Base-by-base conservation (phyloP, 1,284 basidiomycete species). In the Schizophyllum amplum region DNA sequence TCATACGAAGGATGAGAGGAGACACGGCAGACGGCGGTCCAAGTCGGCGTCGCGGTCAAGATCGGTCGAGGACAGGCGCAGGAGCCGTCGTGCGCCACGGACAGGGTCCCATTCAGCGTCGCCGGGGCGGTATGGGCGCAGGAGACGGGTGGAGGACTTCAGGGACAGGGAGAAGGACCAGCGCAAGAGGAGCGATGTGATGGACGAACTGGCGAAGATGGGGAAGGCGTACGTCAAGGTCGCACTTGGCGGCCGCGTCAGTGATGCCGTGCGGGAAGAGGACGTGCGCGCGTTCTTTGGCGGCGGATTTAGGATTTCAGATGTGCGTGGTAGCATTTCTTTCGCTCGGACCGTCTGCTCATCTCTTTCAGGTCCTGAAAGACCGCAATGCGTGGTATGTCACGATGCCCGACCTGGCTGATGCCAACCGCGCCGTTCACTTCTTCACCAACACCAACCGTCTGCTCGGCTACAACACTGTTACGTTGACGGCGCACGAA, bases 301-400 rank as follows among this genome's bases (percentile, higher is more conserved):
- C 22, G 33, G 33, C 11, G 81, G 76, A 48, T 87, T 89, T 68
- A 74, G 80, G 58, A 75, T 86, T 42, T 84, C 89, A 57, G 78
- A 80, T 75, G 86, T 87, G 68, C 63, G 82, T 67, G 27, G n/a
- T n/a, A 54, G 51, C 33, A 22, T 54, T 55, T 57, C 48, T 56
- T 50, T 24, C 15, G 58, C 54, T 27, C 54, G 27, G 55, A 47
- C 47, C 53, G 47, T 58, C 24, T 47, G 49, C 26, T 53, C 49
- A 46, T 25, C 13, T 33, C 47, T 42, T 51, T 51, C 51, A 88
- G 85, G 73, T 90, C 24, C 71, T 90, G 1, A 80, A 81, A 60
- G 87, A 90, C 66, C 77, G 80, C 54, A 71, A 73, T 6, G 84
- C 80, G 11, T 83, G 86, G 75, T 90, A 87, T 64, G 78, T 89